These are phyloP conservation scores for Acanthamoeba divionensis DNA, from an alignment of 208 protist genomes.

Conservation along the genomic window DNA sequence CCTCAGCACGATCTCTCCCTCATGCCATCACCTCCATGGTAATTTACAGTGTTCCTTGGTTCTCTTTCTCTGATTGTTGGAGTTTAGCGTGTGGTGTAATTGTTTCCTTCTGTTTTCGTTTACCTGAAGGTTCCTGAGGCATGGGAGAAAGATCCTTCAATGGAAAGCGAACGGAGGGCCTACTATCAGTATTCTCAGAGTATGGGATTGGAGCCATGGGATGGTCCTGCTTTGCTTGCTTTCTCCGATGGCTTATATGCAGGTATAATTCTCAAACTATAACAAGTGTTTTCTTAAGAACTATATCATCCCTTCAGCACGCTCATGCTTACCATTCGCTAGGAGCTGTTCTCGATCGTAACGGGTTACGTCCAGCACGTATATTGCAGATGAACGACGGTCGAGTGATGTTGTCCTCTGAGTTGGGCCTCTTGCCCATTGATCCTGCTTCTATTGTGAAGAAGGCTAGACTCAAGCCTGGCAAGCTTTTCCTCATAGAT, in stretches of 20 bases:
- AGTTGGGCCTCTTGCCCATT: slow-evolving; percentile 60
- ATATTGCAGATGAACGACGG: slow-evolving; percentile 78
- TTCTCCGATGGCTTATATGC: slow-evolving; percentile 82
- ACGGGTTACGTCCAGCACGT: slow-evolving; percentile 83
- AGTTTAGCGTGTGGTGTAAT: background rate
- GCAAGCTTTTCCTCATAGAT: slow-evolving; percentile 82
- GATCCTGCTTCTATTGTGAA: slow-evolving; percentile 36
- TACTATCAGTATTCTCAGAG: slow-evolving; percentile 82
- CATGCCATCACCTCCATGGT: slow-evolving; percentile 31
- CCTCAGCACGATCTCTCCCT: background rate
- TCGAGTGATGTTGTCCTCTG: slow-evolving; percentile 74
- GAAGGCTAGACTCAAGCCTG: slow-evolving; percentile 79
- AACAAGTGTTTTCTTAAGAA: background rate
- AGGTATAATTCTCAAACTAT: slow-evolving; percentile 50
- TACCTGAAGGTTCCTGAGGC: slow-evolving; percentile 85
- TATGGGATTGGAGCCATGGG: slow-evolving; percentile 84
- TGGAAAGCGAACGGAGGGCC: slow-evolving; percentile 50
- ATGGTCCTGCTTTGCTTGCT: slow-evolving; percentile 83
- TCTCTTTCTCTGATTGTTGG: background rate
- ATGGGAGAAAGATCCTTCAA: slow-evolving; percentile 74
- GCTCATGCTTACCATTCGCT: background rate
- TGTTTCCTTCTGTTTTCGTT: slow-evolving; percentile 71
- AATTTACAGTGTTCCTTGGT: background rate
- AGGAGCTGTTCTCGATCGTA: slow-evolving; percentile 79
- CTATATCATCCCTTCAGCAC: background rate